Evolutionary conservation across 306 rosid genomes (phyloP), one percentile per base, ranked within the genome.

Genomic region (Glycine tomentella): DNA sequence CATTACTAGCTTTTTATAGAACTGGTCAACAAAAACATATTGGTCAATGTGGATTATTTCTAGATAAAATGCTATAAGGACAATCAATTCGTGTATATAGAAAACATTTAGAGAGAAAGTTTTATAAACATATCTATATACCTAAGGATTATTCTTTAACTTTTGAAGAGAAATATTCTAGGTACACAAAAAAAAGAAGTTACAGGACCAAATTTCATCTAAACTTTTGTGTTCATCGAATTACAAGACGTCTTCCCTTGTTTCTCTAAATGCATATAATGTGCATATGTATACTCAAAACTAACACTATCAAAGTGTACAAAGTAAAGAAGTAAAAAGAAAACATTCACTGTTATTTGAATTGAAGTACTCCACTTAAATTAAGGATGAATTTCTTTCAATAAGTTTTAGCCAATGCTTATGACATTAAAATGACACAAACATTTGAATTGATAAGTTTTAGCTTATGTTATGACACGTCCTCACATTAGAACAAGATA

Each of bases 21-120:
- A 65, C 9, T 63, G 15, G 69, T 63, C 45, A 61, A 59, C 40
- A 59, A 56, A 15, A 56, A 15, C 62, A 15, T 3, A 56, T 7
- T 56, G 62, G 13, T 25, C 65, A 59, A 1, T 9, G 66, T 20
- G n/a, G 40, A 59, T 59, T 59, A 59, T 59, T 59, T 65, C 69
- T 25, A 38, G 11, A 1, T 7, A 38, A 13, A 66, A 40, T 66
- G 33, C 33, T 66, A 65, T n/a, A n/a, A n/a, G n/a, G n/a, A n/a
- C n/a, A n/a, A n/a, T n/a, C n/a, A n/a, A n/a, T n/a, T n/a, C n/a
- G n/a, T n/a, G n/a, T n/a, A n/a, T 38, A 38, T 38, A 38, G 7
- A 38, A 38, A 38, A 38, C 9, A 42, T 42, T 42, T 4, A 6
- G 46, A 6, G 5, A 42, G 7, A 42, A 4, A 42, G 45, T 42